These are phyloP conservation scores for Lodderomyces metapsilosis DNA, from an alignment of 1,139 yeast species.

Conservation along the genomic window DNA sequence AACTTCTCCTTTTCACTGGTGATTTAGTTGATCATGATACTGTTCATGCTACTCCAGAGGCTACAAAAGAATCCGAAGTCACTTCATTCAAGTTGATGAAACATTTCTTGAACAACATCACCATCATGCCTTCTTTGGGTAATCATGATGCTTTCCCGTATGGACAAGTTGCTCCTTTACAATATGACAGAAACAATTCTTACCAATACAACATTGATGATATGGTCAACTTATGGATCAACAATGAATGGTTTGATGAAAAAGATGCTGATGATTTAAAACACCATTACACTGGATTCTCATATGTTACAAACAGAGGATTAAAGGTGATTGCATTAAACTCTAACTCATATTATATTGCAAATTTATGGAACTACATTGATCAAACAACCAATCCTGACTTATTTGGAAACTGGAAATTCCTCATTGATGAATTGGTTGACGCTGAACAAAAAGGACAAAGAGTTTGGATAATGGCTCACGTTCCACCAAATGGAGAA, in stretches of 20 bases:
- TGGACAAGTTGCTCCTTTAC: conserved; percentile 60
- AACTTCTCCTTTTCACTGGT: conserved; percentile 67
- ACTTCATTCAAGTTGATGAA: conserved; percentile 53
- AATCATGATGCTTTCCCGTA: conserved; percentile 78
- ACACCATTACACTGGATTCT: conserved; percentile 60
- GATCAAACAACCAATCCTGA: conserved; percentile 54
- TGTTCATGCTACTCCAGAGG: conserved; percentile 45
- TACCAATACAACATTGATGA: conserved; percentile 49
- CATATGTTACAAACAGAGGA: conserved; percentile 55
- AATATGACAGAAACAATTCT: conserved; percentile 31
- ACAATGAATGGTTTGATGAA: conserved; percentile 35
- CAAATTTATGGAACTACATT: conserved; percentile 63
- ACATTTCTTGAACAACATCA: conserved; percentile 50
- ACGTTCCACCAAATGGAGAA: conserved; percentile 55
- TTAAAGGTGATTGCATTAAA: conserved; percentile 63
- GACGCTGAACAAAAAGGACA: conserved; percentile 57
- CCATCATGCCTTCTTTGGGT: conserved; percentile 64
- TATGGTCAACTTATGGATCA: conserved; percentile 57
- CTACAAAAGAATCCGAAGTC: conserved; percentile 54
- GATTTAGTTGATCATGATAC: conserved; percentile 69
- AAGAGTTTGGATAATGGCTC: conserved; percentile 71
- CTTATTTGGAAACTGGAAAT: conserved; percentile 61
- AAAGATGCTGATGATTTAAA: conserved; percentile 19
- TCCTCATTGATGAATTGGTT: conserved; percentile 57
- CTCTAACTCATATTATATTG: conserved; percentile 63